These are phyloP conservation scores for Sugiyamaella pinicola DNA, from an alignment of 1,139 yeast species.

Conservation along the genomic window DNA sequence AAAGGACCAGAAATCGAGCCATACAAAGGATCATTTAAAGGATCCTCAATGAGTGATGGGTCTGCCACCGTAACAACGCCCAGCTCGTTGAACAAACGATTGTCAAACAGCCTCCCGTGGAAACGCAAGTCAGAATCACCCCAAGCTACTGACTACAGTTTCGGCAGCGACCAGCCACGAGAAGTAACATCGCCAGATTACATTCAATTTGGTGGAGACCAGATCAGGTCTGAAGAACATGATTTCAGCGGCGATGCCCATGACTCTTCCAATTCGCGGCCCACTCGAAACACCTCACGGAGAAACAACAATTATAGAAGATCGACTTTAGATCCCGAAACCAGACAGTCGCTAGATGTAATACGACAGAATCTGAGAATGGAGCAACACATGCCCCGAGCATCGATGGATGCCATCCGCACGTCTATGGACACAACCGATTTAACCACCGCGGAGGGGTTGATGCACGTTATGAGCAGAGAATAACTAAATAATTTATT, in stretches of 20 bases:
- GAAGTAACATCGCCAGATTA: conserved; percentile 23
- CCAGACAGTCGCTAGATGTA: conserved; percentile 29
- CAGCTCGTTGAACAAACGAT: conserved; percentile 9
- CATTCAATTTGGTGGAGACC: conserved; percentile 20
- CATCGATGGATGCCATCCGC: conserved; percentile 34
- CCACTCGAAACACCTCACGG: conserved; percentile 11
- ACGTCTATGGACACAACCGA: conserved; percentile 38
- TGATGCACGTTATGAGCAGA: conserved; percentile 32
- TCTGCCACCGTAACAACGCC: conserved; percentile 5
- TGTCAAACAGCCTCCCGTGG: conserved; percentile 18
- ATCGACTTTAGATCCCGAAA: conserved; percentile 14
- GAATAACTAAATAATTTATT: conserved; percentile 19
- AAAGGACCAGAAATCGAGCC: conserved; percentile 12
- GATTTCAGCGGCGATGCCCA: conserved; percentile 9
- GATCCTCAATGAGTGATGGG: conserved; percentile 13
- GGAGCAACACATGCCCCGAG: conserved; percentile 36
- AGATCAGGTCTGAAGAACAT: conserved; percentile 18
- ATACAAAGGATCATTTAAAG: conserved; percentile 14
- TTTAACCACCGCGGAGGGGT: conserved; percentile 37
- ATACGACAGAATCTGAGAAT: conserved; percentile 32
- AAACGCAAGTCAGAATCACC: conserved; percentile 16
- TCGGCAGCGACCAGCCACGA: conserved; percentile 18
- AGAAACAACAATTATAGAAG: conserved; percentile 9
- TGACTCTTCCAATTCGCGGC: neutral
- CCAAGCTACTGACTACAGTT: conserved; percentile 16